Evolutionary conservation across 2,329 filamentous ascomycete genomes (phyloP), one percentile per base, ranked within the genome.

Genomic region (Alternaria solani): DNA sequence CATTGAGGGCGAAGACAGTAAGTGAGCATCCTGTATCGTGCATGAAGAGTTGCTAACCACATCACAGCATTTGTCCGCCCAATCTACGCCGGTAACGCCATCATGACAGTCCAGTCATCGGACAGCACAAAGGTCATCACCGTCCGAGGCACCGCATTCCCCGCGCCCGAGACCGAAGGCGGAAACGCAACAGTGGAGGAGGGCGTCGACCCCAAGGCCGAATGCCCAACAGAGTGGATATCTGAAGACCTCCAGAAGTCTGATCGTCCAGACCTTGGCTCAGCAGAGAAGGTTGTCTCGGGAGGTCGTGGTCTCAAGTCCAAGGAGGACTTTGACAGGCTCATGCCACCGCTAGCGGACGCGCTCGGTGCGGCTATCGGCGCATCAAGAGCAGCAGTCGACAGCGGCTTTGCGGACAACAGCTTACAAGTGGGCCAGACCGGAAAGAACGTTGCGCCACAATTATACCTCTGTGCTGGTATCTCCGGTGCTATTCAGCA

Each of bases 401-500:
- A 99, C 81, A 96, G 92, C 71, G 95, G 95, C 5, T 99, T 97
- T 75, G 95, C 95, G 30, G 95, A 99, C 83, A 99, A 99, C 86
- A 97, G 93, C 79, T 83, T 99, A 70, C 95, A 99, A 82, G 94
- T 99, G 67, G 95, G 95, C 46, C 95, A 99, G 85, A 99, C 95
- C 14, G 95, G 95, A 74, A 99, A 99, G 87, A 96, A 98, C 64
- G 94, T 99, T 55, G 95, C 95, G 47, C 95, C 95, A 61, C 90
- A 99, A 80, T 84, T 99, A 62, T 99, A 99, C 78, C 86, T 99
- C 69, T 96, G 93, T 55, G 94, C 94, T 12, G 95, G 95, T 75
- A 98, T 99, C 71, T 97, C 93, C 8, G 95, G 95, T 55, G 95
- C 95, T 23, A 99, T 99, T 71, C 95, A 99, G 82, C 95, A 99